These are phyloP conservation scores for Blastobotrys ciferrii DNA, from an alignment of 1,139 yeast genomes.

Conservation along the genomic window DNA sequence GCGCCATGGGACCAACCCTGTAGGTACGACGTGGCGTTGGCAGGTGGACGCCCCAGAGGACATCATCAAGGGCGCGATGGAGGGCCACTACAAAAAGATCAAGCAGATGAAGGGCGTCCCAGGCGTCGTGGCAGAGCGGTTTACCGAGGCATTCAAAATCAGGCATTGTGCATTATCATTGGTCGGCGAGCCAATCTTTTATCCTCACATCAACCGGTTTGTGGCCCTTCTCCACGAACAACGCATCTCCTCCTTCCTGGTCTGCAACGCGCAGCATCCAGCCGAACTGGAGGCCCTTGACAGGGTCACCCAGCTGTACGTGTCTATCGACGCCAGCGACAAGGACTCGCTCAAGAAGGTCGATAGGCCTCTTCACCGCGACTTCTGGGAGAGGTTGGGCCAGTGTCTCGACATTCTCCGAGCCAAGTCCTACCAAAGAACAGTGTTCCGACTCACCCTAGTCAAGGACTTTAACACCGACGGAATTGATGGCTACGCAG, in stretches of 20 bases:
- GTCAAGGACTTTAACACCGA: conserved; percentile 91
- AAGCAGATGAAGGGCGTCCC: conserved; percentile 96
- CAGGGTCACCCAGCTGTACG: conserved; percentile 86
- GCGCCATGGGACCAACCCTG: conserved; percentile 98
- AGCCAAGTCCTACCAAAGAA: conserved; percentile 79
- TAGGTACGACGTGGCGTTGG: conserved; percentile 96
- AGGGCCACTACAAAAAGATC: conserved; percentile 86
- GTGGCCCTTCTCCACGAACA: conserved; percentile 73
- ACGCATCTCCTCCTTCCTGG: conserved; percentile 80
- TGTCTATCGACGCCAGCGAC: conserved; percentile 89
- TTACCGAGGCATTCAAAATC: conserved; percentile 85
- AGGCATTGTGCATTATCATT: conserved; percentile 88
- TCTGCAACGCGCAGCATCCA: conserved; percentile 95
- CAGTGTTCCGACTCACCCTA: conserved; percentile 85
- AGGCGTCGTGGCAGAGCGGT: conserved; percentile 85
- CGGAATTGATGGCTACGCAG: conserved; percentile 84
- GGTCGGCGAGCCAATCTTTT: conserved; percentile 93
- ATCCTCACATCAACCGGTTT: conserved; percentile 86
- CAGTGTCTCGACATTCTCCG: conserved; percentile 76
- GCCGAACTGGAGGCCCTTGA: conserved; percentile 65
- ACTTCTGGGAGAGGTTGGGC: conserved; percentile 88
- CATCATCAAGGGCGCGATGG: conserved; percentile 79
- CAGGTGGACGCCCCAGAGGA: conserved; percentile 86
- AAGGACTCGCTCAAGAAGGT: conserved; percentile 75
- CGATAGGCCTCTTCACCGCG: conserved; percentile 85